Evolutionary conservation across 2,329 filamentous ascomycete species (phyloP), one percentile per base, ranked within the genome.

Genomic region (Escovopsis sp.): DNA sequence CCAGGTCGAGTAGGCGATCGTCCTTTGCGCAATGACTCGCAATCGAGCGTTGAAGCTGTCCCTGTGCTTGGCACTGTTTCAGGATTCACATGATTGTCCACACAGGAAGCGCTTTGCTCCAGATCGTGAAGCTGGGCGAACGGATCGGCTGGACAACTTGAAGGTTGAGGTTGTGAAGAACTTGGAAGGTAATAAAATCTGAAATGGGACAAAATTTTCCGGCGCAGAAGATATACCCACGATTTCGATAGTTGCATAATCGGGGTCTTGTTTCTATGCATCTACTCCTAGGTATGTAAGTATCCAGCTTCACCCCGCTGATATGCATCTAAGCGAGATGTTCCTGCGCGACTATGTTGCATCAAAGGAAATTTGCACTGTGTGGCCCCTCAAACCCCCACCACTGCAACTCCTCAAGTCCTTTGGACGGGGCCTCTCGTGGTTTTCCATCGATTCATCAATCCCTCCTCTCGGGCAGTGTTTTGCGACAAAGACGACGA

Each of bases 341-440:
- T 10, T 31, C 25, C 38, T 50, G 47, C 39, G 45, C 39, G 41
- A 44, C 43, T n/a, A n/a, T n/a, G n/a, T 47, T 45, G 38, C 48
- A 29, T 16, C 42, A 57, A 59, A 44, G 15, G 20, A 39, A 33
- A n/a, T 57, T 46, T 55, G 54, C 56, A 58, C 56, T 58, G 57
- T 61, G 55, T 40, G 43, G 39, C 41, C 38, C 39, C 43, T 34
- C 32, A 29, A 56, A 55, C 55, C 56, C 20, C 55, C 58, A 57
- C 57, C 55, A 58, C 52, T 6, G 6, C 20, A 7, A 11, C 47
- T 50, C 46, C 45, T 46, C 20, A 34, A n/a, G n/a, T n/a, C n/a
- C n/a, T 7, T 39, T 40, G 41, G 40, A 39, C 40, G 45, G 39
- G 42, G n/a, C n/a, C n/a, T 42, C 44, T 39, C 25, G 13, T 25